These are phyloP conservation scores for Boletus reticulatus DNA, from an alignment of 768 basidiomycete genomes.

Conservation along the genomic window DNA sequence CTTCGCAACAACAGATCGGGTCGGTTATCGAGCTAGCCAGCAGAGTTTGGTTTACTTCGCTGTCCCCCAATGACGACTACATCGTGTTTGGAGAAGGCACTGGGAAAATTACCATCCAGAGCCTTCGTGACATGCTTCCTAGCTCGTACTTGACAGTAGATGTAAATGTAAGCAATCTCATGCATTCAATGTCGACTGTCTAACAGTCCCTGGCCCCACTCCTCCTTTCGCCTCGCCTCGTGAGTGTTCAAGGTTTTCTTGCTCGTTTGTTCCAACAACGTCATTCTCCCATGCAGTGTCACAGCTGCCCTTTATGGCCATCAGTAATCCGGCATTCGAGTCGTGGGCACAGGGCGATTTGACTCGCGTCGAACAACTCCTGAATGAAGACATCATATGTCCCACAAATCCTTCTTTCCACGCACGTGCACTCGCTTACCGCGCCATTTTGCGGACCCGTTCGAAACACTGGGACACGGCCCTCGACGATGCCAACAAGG, in stretches of 20 bases:
- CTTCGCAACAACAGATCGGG: too few relatives aligned
- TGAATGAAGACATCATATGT: background rate
- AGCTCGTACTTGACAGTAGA: too few relatives aligned
- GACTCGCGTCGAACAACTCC: background rate
- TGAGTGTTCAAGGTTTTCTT: background rate
- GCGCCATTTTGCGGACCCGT: background rate
- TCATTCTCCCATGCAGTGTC: background rate
- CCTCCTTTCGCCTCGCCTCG: background rate
- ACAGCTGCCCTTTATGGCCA: background rate
- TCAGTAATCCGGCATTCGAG: background rate
- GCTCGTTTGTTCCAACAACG: background rate
- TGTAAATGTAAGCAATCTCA: too few relatives aligned
- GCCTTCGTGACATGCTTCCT: too few relatives aligned
- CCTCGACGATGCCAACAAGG: constrained; percentile 7
- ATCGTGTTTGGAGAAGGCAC: too few relatives aligned
- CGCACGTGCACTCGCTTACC: constrained; percentile 1
- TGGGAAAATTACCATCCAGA: too few relatives aligned
- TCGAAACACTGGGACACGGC: background rate
- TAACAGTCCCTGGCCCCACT: too few relatives aligned
- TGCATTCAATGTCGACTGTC: too few relatives aligned
- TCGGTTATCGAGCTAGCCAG: too few relatives aligned
- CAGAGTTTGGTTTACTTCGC: too few relatives aligned
- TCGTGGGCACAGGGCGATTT: background rate
- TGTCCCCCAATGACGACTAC: too few relatives aligned
- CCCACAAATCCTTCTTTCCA: background rate